Conservation (phyloP, 441 rosid genomes). For the Manihot esculenta region DNA sequence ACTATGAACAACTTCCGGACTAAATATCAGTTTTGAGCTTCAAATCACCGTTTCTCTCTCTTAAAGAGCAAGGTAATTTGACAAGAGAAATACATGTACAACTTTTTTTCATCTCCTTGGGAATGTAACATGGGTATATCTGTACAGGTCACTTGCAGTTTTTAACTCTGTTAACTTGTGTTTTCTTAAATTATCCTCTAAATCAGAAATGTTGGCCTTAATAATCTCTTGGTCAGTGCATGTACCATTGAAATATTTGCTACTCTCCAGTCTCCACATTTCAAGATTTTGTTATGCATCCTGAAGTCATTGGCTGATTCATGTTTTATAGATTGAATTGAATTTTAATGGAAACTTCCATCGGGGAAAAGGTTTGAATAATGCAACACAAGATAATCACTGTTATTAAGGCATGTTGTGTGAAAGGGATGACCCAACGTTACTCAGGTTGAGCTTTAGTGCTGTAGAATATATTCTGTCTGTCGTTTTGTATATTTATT, state of each 20-base stretch:
- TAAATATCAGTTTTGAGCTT: conserved; percentile 27
- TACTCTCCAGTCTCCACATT: background rate
- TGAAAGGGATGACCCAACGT: conserved; percentile 4
- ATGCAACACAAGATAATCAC: background rate
- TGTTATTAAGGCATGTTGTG: background rate
- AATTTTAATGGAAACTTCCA: background rate
- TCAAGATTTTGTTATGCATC: conserved; percentile 4
- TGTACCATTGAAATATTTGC: conserved; percentile 7
- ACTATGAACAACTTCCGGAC: conserved; percentile 54
- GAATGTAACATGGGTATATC: conserved; percentile 38
- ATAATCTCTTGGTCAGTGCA: conserved; percentile 2
- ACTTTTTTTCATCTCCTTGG: conserved; percentile 27
- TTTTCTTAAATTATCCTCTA: conserved; percentile 21
- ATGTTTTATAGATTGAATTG: background rate
- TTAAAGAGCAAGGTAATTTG: conserved; percentile 25
- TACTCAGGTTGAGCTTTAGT: background rate
- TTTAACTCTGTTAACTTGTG: conserved; percentile 14
- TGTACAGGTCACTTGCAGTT: conserved; percentile 42
- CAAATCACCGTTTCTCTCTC: conserved; percentile 11
- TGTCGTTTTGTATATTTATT: background rate
- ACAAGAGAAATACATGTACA: conserved; percentile 27
- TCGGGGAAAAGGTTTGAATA: background rate
- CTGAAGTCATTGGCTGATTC: background rate
- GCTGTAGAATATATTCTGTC: background rate
- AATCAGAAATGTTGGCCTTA: conserved; percentile 13